Conservation (phyloP, 2,329 filamentous ascomycete genomes). For the Calonectria leucothoes region DNA sequence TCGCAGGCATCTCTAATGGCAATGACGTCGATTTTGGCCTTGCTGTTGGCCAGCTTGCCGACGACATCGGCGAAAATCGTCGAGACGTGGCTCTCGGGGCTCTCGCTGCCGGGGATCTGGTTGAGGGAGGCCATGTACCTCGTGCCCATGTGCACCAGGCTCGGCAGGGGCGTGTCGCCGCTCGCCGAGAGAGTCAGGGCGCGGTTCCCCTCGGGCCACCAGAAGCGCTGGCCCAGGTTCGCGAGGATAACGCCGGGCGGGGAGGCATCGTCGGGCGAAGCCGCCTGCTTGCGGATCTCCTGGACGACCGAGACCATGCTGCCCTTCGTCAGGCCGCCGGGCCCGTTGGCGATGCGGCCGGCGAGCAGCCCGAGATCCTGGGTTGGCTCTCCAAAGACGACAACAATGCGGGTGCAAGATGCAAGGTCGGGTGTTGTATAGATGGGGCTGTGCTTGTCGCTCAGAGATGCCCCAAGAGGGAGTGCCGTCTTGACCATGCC, state of each 20-base stretch:
- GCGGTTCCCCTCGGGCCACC: slow-evolving; percentile 74
- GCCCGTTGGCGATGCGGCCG: slow-evolving; percentile 72
- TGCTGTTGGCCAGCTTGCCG: slow-evolving; percentile 54
- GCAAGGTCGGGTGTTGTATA: slow-evolving; percentile 66
- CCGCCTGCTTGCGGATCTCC: slow-evolving; percentile 52
- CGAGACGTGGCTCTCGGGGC: slow-evolving; percentile 69
- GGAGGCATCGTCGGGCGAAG: slow-evolving; percentile 46
- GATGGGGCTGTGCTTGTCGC: slow-evolving; percentile 75
- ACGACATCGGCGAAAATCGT: slow-evolving; percentile 76
- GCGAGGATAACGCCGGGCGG: slow-evolving; percentile 76
- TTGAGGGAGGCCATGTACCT: slow-evolving; percentile 68
- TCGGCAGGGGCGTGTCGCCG: slow-evolving; percentile 69
- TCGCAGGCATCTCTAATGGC: slow-evolving; percentile 76
- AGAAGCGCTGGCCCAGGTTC: slow-evolving; percentile 82
- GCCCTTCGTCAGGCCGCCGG: slow-evolving; percentile 76
- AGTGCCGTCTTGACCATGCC: slow-evolving; percentile 72
- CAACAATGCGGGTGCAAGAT: slow-evolving; percentile 70
- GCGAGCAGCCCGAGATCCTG: slow-evolving; percentile 83
- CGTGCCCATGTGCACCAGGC: slow-evolving; percentile 68
- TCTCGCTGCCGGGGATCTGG: slow-evolving; percentile 69
- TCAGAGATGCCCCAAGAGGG: slow-evolving; percentile 62
- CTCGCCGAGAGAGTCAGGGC: slow-evolving; percentile 71
- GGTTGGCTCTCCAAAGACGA: slow-evolving; percentile 78
- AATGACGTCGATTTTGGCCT: slow-evolving; percentile 75
- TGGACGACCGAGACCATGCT: slow-evolving; percentile 74